phyloP scores from a whole-genome alignment of 148 eudicot genomes.

The Chenopodium quinoa region DNA sequence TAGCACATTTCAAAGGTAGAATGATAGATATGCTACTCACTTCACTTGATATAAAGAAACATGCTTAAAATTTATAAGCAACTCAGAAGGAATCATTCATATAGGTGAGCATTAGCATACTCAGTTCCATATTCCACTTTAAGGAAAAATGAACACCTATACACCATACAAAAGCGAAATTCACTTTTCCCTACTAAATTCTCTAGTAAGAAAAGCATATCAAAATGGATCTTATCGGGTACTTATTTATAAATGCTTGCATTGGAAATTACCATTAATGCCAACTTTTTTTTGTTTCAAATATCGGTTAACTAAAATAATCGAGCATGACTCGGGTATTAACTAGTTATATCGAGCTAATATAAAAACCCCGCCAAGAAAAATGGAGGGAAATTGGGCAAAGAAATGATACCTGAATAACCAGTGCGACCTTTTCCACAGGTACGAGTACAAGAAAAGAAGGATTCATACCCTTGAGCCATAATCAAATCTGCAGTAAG shows the following conservation, averaged over 20 bases:
- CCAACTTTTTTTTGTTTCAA: too few relatives aligned
- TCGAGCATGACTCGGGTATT: too few relatives aligned
- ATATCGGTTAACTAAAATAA: too few relatives aligned
- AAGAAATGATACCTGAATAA: constrained; percentile 61
- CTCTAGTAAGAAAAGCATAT: too few relatives aligned
- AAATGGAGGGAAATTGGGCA: too few relatives aligned
- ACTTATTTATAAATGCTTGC: too few relatives aligned
- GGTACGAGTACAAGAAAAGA: constrained; percentile 92
- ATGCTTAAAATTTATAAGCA: background rate
- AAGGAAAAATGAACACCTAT: background rate
- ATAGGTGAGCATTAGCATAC: background rate
- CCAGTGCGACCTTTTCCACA: constrained; percentile 68
- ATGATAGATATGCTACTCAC: constrained; percentile 1
- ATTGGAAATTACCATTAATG: too few relatives aligned
- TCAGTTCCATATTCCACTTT: background rate
- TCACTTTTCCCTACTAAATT: too few relatives aligned
- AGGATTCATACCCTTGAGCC: constrained; percentile 92
- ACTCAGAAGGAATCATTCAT: background rate
- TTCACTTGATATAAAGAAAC: background rate
- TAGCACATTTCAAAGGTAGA: background rate
- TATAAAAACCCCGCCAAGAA: background rate
- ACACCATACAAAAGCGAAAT: too few relatives aligned
- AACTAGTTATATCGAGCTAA: background rate
- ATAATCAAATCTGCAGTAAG: constrained; percentile 70
- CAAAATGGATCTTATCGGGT: too few relatives aligned